phyloP scores from a whole-genome alignment of 1,139 yeast genomes.

The Sugiyamaella novakii region DNA sequence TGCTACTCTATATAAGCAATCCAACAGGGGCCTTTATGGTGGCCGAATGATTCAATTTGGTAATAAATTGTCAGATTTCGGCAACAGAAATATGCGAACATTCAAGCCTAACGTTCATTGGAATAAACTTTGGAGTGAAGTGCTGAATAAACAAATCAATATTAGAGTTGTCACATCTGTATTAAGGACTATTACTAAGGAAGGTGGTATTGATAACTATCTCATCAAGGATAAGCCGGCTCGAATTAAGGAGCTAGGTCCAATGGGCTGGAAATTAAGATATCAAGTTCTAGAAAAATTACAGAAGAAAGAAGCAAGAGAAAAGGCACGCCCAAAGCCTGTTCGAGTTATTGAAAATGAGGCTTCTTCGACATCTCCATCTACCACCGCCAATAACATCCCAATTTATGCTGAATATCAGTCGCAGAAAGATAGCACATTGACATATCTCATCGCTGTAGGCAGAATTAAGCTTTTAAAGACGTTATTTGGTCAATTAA shows the following conservation, averaged over 20 bases:
- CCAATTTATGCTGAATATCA: slow-evolving; percentile 55
- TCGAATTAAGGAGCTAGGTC: slow-evolving; percentile 88
- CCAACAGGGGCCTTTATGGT: slow-evolving; percentile 86
- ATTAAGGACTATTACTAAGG: slow-evolving; percentile 80
- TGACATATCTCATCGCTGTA: slow-evolving; percentile 54
- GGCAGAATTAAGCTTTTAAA: slow-evolving; percentile 66
- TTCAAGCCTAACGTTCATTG: slow-evolving; percentile 82
- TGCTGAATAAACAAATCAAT: slow-evolving; percentile 57
- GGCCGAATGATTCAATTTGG: slow-evolving; percentile 82
- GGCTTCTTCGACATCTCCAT: not conserved
- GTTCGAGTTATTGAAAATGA: slow-evolving; percentile 20
- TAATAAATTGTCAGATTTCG: slow-evolving; percentile 74
- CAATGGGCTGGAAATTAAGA: slow-evolving; percentile 86
- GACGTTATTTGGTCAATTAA: slow-evolving; percentile 55
- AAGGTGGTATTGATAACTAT: slow-evolving; percentile 92
- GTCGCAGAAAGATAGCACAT: slow-evolving; percentile 39
- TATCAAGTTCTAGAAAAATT: slow-evolving; percentile 58
- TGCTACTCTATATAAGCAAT: slow-evolving; percentile 73
- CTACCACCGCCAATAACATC: slow-evolving; percentile 23
- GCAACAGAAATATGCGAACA: slow-evolving; percentile 71
- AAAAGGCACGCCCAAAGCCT: slow-evolving; percentile 30
- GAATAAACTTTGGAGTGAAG: slow-evolving; percentile 81
- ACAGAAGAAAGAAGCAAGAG: slow-evolving; percentile 38
- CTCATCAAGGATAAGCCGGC: slow-evolving; percentile 84
- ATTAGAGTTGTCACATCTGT: slow-evolving; percentile 79